A percentile compares a stretch with the other conserved stretches of the same genome.
phyloP scores from a whole-genome alignment of 2,329 filamentous ascomycete species.

The Emergomyces africanus region DNA sequence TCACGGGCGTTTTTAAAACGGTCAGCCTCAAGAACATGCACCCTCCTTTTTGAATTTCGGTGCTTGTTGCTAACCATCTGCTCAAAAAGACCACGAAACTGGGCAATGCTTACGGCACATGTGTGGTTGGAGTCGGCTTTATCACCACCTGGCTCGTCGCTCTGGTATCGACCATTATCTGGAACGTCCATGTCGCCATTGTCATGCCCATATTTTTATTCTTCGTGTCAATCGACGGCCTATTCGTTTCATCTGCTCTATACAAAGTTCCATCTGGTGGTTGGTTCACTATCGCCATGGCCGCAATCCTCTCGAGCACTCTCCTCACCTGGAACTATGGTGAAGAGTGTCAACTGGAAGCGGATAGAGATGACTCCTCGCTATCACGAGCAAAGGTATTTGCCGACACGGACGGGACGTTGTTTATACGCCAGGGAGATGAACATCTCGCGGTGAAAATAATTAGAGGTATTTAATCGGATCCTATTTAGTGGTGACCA shows the following conservation, averaged over 20 bases:
- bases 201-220: constrained; percentile 50
- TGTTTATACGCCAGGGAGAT: constrained; percentile 9
- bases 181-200: constrained; percentile 49
- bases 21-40: constrained; percentile 11
- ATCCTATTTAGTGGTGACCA: constrained; percentile 29
- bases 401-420: constrained; percentile 6
- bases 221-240: constrained; percentile 54
- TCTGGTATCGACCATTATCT: constrained; percentile 58
- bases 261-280: constrained; percentile 63
- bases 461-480: constrained; percentile 7
- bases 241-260: constrained; percentile 56
- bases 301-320: constrained; percentile 47
- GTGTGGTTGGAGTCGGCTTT: constrained; percentile 69
- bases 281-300: constrained; percentile 62
- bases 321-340: constrained; percentile 69
- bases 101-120: constrained; percentile 65
- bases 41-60: not conserved
- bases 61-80: not conserved
- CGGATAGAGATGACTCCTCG: constrained; percentile 51
- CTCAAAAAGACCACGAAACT: constrained; percentile 46
- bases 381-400: constrained; percentile 22
- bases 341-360: constrained; percentile 63
- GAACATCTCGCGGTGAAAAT: constrained; percentile 8
- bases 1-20: constrained; percentile 62
- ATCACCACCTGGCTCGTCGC: constrained; percentile 65